Evolutionary conservation across 2,329 filamentous ascomycete genomes (phyloP).

Genomic region (Venturia asperata): DNA sequence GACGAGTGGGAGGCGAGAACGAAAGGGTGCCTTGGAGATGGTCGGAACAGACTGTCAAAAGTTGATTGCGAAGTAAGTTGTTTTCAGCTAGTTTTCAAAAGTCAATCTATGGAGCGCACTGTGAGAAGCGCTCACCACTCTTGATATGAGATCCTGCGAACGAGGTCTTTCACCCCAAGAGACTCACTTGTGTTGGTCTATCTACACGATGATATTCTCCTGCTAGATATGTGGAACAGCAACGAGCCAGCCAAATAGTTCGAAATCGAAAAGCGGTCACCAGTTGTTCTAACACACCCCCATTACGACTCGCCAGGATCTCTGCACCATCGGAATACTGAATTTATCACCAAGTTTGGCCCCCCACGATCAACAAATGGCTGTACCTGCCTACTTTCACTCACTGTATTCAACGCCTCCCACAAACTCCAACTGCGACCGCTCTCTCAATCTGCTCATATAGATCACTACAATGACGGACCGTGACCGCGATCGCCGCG

Average conservation of each 20-base stretch:
- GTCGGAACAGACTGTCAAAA: neutral
- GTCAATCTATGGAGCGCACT: neutral
- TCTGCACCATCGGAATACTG: neutral
- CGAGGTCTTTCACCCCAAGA: neutral
- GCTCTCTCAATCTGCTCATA: neutral
- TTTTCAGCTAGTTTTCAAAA: neutral
- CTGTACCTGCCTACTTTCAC: neutral
- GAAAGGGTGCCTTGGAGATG: neutral
- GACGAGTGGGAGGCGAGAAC: neutral
- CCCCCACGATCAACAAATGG: neutral
- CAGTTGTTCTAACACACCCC: neutral
- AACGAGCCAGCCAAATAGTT: neutral
- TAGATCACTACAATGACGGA: neutral
- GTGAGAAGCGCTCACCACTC: neutral
- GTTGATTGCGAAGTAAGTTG: neutral
- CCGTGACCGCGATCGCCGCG: neutral
- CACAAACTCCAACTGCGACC: neutral
- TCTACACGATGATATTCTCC: neutral
- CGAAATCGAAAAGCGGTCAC: neutral
- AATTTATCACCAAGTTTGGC: neutral
- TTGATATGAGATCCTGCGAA: too few species aligned
- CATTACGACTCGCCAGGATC: neutral
- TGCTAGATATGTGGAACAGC: neutral
- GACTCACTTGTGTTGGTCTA: neutral
- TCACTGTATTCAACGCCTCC: neutral